Evolutionary conservation across 2,329 filamentous ascomycete species (phyloP).

Genomic region (Daldinia eschscholtzii): DNA sequence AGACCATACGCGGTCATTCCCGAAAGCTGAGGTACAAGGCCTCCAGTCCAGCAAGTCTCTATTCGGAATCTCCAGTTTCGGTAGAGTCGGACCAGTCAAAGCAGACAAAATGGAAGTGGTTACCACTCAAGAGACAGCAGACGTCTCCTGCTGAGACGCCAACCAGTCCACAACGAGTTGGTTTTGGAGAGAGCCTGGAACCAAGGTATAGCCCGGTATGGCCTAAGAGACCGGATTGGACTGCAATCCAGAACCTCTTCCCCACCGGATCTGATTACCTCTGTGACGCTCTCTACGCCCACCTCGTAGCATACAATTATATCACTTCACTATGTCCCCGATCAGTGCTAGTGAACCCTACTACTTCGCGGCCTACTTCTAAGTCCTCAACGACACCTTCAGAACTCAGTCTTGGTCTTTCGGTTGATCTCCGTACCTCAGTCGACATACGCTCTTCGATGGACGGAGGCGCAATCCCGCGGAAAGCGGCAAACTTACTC

Average conservation of each 20-base stretch:
- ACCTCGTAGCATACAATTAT: slow-evolving; percentile 71
- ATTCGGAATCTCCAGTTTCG: slow-evolving; percentile 39
- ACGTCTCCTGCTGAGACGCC: slow-evolving; percentile 31
- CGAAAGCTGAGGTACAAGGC: slow-evolving; percentile 63
- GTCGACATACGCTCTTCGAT: slow-evolving; percentile 39
- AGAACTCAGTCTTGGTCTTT: slow-evolving; percentile 32
- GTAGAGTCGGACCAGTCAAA: slow-evolving; percentile 38
- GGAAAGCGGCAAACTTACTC: slow-evolving; percentile 65
- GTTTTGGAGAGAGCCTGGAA: slow-evolving; percentile 27
- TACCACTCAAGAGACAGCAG: slow-evolving; percentile 39
- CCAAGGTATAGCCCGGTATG: slow-evolving; percentile 29
- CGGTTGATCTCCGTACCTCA: slow-evolving; percentile 32
- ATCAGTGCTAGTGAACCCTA: slow-evolving; percentile 29
- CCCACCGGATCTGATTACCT: slow-evolving; percentile 65
- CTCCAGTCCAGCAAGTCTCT: slow-evolving; percentile 33
- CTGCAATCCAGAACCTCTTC: slow-evolving; percentile 65
- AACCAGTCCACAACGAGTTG: slow-evolving; percentile 27
- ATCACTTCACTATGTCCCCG: slow-evolving; percentile 57
- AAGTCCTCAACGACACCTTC: slow-evolving; percentile 37
- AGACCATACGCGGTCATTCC: slow-evolving; percentile 69
- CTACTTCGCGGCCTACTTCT: slow-evolving; percentile 26
- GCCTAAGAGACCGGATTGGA: slow-evolving; percentile 55
- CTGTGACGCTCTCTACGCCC: slow-evolving; percentile 70
- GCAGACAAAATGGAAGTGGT: slow-evolving; percentile 49
- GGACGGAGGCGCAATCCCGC: slow-evolving; percentile 47